phyloP scores from a whole-genome alignment of 768 basidiomycete genomes.

The Lyophyllum semitale region DNA sequence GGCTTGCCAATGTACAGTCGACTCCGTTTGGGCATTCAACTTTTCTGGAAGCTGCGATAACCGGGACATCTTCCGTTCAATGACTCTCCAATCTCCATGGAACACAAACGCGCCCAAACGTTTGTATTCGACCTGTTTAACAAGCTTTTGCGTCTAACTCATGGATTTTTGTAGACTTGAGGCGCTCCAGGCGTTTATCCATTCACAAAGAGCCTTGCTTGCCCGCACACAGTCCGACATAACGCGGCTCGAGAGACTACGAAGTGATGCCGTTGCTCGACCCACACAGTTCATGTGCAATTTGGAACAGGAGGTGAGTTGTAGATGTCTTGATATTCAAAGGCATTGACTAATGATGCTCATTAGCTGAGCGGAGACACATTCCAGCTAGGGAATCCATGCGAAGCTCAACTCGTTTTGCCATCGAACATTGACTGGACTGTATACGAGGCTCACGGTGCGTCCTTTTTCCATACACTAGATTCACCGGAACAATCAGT shows the following conservation, averaged over 20 bases:
- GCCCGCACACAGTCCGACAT: slow-evolving; percentile 65
- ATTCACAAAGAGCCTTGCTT: slow-evolving; percentile 59
- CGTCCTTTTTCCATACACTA: slow-evolving; percentile 13
- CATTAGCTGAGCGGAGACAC: slow-evolving; percentile 11
- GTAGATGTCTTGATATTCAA: neutral
- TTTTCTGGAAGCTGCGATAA: neutral
- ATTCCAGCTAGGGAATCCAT: slow-evolving; percentile 44
- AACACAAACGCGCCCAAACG: slow-evolving; percentile 39
- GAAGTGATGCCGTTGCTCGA: slow-evolving; percentile 34
- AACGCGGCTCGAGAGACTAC: slow-evolving; percentile 50
- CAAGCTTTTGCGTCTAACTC: neutral
- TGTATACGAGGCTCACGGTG: slow-evolving; percentile 58
- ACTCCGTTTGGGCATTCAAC: neutral
- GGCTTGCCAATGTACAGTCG: slow-evolving; percentile 1
- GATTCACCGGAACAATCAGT: too few species aligned
- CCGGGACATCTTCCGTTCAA: slow-evolving; percentile 11
- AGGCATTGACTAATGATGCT: neutral
- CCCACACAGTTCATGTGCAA: slow-evolving; percentile 34
- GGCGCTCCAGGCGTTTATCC: slow-evolving; percentile 68
- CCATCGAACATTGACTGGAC: slow-evolving; percentile 65
- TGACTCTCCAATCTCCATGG: slow-evolving; percentile 29
- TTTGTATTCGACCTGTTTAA: slow-evolving; percentile 22
- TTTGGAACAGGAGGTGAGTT: slow-evolving; percentile 35
- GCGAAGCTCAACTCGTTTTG: slow-evolving; percentile 42
- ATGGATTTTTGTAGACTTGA: slow-evolving; percentile 44